phyloP scores from a whole-genome alignment of 2,329 filamentous ascomycete species.

The Sporothrix euskadiensis region DNA sequence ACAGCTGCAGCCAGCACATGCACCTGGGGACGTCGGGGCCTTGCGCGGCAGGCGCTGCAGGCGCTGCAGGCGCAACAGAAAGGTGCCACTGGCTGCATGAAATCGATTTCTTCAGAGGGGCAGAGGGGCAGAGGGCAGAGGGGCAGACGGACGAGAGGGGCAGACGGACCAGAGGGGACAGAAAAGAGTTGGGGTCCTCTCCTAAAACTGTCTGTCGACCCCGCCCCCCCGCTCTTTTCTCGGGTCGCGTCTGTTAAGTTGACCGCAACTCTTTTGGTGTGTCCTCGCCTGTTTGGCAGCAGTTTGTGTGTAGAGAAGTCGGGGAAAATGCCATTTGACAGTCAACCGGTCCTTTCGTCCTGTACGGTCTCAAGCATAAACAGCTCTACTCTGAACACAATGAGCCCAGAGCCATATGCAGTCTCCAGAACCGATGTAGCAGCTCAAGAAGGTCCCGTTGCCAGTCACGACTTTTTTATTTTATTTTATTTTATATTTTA shows the following conservation, averaged over 20 bases:
- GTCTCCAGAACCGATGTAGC: background rate
- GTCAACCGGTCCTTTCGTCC: background rate
- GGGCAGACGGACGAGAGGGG: too few species aligned
- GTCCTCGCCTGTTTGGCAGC: background rate
- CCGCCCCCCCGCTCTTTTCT: slow-evolving; percentile 19
- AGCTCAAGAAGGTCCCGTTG: background rate
- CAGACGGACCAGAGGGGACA: too few species aligned
- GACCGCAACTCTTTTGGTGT: slow-evolving; percentile 21
- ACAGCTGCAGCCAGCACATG: background rate
- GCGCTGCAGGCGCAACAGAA: background rate
- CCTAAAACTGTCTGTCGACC: background rate
- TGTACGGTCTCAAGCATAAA: too few species aligned
- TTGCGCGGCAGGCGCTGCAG: background rate
- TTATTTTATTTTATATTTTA: background rate
- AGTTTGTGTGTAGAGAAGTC: slow-evolving; percentile 22
- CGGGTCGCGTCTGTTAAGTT: slow-evolving; percentile 9
- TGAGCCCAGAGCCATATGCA: background rate
- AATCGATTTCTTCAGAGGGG: slow-evolving; percentile 1
- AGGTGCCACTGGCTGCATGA: slow-evolving; percentile 1
- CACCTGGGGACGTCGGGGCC: background rate
- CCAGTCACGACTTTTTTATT: background rate
- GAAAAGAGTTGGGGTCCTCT: background rate
- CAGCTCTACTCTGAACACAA: background rate
- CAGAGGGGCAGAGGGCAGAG: background rate
- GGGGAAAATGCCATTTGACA: slow-evolving; percentile 6